These are phyloP conservation scores for Chlamydomonas sp. DNA, from an alignment of 139 green algal genomes.

Conservation along the genomic window DNA sequence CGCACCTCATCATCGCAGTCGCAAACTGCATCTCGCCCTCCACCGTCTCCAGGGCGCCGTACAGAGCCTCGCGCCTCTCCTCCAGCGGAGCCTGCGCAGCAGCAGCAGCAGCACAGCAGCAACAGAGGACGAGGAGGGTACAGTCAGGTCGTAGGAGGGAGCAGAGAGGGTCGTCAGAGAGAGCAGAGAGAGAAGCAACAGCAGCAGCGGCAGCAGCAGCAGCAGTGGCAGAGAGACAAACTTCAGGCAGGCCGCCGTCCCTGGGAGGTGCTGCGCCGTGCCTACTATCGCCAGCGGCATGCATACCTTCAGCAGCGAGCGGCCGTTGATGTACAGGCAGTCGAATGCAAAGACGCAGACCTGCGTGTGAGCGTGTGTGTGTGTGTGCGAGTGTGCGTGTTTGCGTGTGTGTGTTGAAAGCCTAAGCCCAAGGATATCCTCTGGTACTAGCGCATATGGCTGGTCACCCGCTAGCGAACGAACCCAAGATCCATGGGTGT, in stretches of 20 bases:
- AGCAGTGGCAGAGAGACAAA: background rate
- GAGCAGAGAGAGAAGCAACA: background rate
- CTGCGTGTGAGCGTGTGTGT: too few species aligned
- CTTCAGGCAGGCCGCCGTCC: background rate
- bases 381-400: too few species aligned
- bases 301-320: constrained; percentile 66
- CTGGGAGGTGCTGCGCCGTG: too few species aligned
- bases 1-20: constrained; percentile 60
- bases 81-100: constrained; percentile 64
- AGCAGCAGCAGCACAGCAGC: too few species aligned
- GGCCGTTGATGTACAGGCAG: constrained; percentile 92
- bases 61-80: constrained; percentile 68
- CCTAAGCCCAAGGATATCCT: too few species aligned
- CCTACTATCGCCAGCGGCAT: too few species aligned
- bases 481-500: too few species aligned
- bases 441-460: too few species aligned
- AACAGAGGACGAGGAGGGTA: background rate
- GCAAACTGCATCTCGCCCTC: constrained; percentile 77
- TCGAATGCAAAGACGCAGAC: constrained; percentile 92
- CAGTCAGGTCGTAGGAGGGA: background rate
- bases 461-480: too few species aligned
- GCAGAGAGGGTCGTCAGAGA: too few species aligned
- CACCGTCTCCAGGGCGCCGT: constrained; percentile 28
- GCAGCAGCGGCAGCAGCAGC: background rate
- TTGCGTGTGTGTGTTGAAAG: constrained; percentile 4